Base-by-base conservation (phyloP, 257 asterid species). In the Datura wrightii region DNA sequence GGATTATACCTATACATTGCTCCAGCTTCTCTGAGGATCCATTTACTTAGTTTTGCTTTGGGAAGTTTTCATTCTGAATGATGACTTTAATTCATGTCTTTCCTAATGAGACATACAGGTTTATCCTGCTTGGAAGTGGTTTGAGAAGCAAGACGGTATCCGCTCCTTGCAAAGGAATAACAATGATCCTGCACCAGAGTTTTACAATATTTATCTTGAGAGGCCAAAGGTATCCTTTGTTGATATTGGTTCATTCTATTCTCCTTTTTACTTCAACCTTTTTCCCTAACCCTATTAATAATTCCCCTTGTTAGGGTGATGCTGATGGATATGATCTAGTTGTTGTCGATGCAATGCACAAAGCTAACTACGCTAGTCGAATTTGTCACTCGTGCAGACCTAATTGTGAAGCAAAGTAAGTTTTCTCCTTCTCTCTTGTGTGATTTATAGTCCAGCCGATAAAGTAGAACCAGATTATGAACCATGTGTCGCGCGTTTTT, bases 341-440 rank as follows among this genome's bases (percentile, higher is more conserved):
- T 80, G 99, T 97, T 80, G 97, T 97, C 84, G 99, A 97, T 90
- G 99, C 99, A 87, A 97, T 97, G 99, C 99, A 97, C 94, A 97
- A 97, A 89, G 98, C 99, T 42, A 97, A 97, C 88, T 97, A 95
- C 86, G 99, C 99, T 37, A 97, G 99, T 88, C 94, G 99, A 83
- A 97, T 97, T 88, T 97, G 99, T 88, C 99, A 97, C 90, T 97
- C 99, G 39, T 97, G 99, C 79, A 90, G 94, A 85, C 99, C 99
- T 71, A 97, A 97, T 85, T 97, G 98, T 87, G 98, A 97, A 91
- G 99, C 99, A 82, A 97, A 97, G 99, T 97, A 89, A 90, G 98
- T 88, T 52, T 50, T 19, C 48, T 15, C 63, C 34, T 78, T 34
- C 13, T 3, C 48, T 78, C 82, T 52, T 1, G 65, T 52, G 56